Conservation (phyloP, 495 filamentous ascomycete species). For the Trypethelium eluteriae region DNA sequence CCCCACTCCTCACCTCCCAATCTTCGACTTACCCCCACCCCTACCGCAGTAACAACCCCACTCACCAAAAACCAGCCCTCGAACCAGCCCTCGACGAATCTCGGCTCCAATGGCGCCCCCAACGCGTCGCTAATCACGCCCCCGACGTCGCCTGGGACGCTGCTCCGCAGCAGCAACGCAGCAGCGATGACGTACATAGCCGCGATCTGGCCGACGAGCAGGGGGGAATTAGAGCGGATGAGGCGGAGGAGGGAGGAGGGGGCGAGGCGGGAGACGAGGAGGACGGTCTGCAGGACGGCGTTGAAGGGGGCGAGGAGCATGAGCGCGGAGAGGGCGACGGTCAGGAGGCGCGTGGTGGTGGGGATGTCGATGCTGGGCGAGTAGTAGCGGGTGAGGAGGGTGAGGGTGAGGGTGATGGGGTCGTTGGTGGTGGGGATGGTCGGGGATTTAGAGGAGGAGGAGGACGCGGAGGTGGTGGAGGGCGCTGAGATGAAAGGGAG, state of each 20-base stretch:
- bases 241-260: slow-evolving; percentile 51
- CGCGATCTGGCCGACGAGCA: slow-evolving; percentile 65
- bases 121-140: slow-evolving; percentile 64
- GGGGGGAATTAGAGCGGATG: slow-evolving; percentile 58
- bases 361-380: slow-evolving; percentile 61
- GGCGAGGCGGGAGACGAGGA: slow-evolving; percentile 61
- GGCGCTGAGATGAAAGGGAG: slow-evolving; percentile 71
- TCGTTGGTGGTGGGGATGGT: slow-evolving; percentile 59
- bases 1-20: slow-evolving; percentile 46
- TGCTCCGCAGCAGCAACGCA: slow-evolving; percentile 63
- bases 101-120: slow-evolving; percentile 56
- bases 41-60: slow-evolving; percentile 52
- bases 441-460: slow-evolving; percentile 46
- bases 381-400: slow-evolving; percentile 64
- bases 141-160: slow-evolving; percentile 63
- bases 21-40: slow-evolving; percentile 61
- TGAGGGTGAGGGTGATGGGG: slow-evolving; percentile 67
- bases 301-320: slow-evolving; percentile 71
- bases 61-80: slow-evolving; percentile 69
- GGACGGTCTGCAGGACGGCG: slow-evolving; percentile 66
- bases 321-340: slow-evolving; percentile 66
- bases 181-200: slow-evolving; percentile 73
- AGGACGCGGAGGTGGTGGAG: slow-evolving; percentile 56
- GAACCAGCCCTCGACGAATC: slow-evolving; percentile 80
- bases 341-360: slow-evolving; percentile 70